Base-by-base conservation (phyloP, 441 rosid genomes). In the Gossypium lobatum region DNA sequence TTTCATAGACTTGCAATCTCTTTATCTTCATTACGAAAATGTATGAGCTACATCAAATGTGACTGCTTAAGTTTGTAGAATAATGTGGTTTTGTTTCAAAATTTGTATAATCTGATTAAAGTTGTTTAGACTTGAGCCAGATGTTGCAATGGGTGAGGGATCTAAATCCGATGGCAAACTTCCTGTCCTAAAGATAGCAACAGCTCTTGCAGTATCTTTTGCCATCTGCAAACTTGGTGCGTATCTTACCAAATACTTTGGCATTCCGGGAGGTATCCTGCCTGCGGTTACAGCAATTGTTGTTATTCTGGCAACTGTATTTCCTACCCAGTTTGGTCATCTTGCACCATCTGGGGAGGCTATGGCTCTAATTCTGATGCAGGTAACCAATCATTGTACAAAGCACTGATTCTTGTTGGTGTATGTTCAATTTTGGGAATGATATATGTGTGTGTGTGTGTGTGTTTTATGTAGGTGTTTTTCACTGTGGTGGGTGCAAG, bases 291-390 rank as follows among this genome's bases (percentile, higher is more conserved):
- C 98, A 21, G 95, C 90, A 0, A 83, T 92, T 63, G 89, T 92
- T 21, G 95, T 92, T 71, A 63, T 87, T 70, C 75, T 89, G 58
- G 93, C 93, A 63, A 88, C 92, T 16, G 63, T 77, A 3, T 87
- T 91, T 77, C 98, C 97, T 2, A 25, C 80, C 18, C 90, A 84
- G 58, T 94, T 91, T 73, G 81, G 82, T 73, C 79, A 79, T 50
- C 91, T 94, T 70, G 97, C 97, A 76, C 93, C 97, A 65, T 77
- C 93, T 17, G 94, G 95, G 28, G 97, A 94, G 81, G 95, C 95
- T 66, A 82, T 93, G 88, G 96, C 97, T 74, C 53, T 94, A 71
- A 89, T 91, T 79, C 89, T 94, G 71, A 92, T 88, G 97, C 98
- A 92, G 94, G 98, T 88, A 73, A 84, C 75, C 59, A 37, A 70